phyloP scores from a whole-genome alignment of 345 rosid species.

The Linum lewisii region DNA sequence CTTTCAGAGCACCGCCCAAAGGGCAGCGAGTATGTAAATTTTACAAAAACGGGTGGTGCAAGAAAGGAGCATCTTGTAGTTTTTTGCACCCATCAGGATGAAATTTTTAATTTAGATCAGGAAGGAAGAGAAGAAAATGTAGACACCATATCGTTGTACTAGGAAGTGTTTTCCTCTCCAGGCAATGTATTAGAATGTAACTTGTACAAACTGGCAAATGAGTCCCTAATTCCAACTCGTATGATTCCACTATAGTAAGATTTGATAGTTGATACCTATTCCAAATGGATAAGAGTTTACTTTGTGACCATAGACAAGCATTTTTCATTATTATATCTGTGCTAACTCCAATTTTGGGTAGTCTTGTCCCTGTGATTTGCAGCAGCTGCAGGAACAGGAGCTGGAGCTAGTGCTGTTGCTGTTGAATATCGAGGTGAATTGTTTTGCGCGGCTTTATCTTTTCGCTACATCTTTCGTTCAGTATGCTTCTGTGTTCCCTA shows the following conservation, averaged over 20 bases:
- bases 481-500: too few relatives aligned
- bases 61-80: not conserved
- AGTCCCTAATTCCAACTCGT: not conserved
- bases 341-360: slow-evolving; percentile 83
- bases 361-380: slow-evolving; percentile 89
- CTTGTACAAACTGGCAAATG: not conserved
- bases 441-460: not conserved
- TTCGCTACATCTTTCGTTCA: too few relatives aligned
- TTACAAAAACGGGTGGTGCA: not conserved
- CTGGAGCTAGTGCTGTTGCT: slow-evolving; percentile 94
- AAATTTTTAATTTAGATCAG: not conserved
- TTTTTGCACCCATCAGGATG: not conserved
- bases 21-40: not conserved
- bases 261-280: too few relatives aligned
- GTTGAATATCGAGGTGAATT: slow-evolving; percentile 95
- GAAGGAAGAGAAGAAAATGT: not conserved
- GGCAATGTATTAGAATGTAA: not conserved
- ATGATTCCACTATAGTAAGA: not conserved
- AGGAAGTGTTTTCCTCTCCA: not conserved
- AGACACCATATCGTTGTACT: not conserved
- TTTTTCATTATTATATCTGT: slow-evolving; percentile 30
- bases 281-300: too few relatives aligned
- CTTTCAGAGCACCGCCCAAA: not conserved
- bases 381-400: slow-evolving; percentile 95
- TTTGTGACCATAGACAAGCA: too few relatives aligned